Evolutionary conservation across 164 flowering plant genomes (phyloP).

Genomic region (Tetracentron sinense): DNA sequence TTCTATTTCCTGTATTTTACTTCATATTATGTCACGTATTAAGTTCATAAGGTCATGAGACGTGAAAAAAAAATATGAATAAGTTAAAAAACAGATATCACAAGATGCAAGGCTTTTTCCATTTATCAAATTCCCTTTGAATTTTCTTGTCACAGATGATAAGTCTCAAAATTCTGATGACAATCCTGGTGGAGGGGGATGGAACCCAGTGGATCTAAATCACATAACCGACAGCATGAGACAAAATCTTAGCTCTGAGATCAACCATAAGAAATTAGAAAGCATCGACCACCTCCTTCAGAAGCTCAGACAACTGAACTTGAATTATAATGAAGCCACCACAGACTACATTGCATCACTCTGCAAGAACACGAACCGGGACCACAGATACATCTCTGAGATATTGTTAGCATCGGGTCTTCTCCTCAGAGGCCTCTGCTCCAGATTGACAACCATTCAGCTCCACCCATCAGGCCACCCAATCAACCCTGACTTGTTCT

Average conservation of each 20-base stretch:
- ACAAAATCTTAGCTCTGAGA: conserved; percentile 25
- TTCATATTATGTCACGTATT: no score
- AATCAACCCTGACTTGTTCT: conserved; percentile 66
- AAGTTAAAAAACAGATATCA: not conserved
- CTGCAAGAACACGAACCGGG: conserved; percentile 38
- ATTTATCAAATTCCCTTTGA: not conserved
- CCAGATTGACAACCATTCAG: conserved; percentile 33
- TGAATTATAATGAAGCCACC: conserved; percentile 28
- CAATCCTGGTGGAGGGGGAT: conserved; percentile 28
- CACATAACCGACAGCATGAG: conserved; percentile 13
- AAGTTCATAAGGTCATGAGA: no score
- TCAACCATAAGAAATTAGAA: conserved; percentile 36
- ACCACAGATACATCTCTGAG: conserved; percentile 61
- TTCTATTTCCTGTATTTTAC: no score
- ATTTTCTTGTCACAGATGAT: conserved; percentile 35
- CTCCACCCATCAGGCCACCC: conserved; percentile 53
- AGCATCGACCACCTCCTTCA: conserved; percentile 37
- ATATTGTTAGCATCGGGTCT: conserved; percentile 70
- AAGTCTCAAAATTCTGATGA: conserved; percentile 27
- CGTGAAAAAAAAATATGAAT: no score
- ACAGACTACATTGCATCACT: conserved; percentile 29
- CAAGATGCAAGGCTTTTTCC: not conserved
- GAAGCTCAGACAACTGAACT: conserved; percentile 32
- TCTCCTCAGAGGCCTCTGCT: conserved; percentile 54
- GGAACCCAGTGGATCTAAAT: conserved; percentile 21